Evolutionary conservation across 345 rosid genomes (phyloP).

Genomic region (Brassica incana): DNA sequence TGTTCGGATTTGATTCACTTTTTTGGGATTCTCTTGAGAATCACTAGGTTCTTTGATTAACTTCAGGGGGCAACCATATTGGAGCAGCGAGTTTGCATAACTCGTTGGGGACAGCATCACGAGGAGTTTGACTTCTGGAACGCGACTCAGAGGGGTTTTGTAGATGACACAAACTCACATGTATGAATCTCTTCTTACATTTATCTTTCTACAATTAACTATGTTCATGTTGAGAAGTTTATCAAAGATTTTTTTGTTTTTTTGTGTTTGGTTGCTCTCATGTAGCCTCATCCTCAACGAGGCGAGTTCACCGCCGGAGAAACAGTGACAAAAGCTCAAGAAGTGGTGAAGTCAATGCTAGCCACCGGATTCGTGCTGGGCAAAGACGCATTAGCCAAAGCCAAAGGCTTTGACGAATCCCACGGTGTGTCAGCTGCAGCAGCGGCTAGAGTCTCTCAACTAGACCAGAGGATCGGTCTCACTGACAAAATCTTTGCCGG

Average conservation of each 20-base stretch:
- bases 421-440: slow-evolving; percentile 77
- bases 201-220: not conserved
- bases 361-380: slow-evolving; percentile 67
- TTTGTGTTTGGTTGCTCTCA: not conserved
- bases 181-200: slow-evolving; percentile 41
- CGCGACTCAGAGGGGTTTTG: slow-evolving; percentile 35
- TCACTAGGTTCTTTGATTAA: not conserved
- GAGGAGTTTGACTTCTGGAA: slow-evolving; percentile 68
- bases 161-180: slow-evolving; percentile 47
- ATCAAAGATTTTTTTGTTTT: not conserved
- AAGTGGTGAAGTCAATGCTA: slow-evolving; percentile 68
- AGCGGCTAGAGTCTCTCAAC: slow-evolving; percentile 62
- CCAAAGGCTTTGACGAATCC: slow-evolving; percentile 70
- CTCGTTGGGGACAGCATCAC: slow-evolving; percentile 65
- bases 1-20: not conserved
- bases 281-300: slow-evolving; percentile 28
- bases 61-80: slow-evolving; percentile 75
- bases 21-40: not conserved
- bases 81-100: slow-evolving; percentile 76
- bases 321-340: slow-evolving; percentile 69
- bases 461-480: slow-evolving; percentile 64
- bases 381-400: slow-evolving; percentile 71
- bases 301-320: slow-evolving; percentile 62
- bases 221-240: not conserved
- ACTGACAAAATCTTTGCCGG: slow-evolving; percentile 66